A percentile compares a stretch with the other conserved stretches of the same genome.
Conservation (phyloP, 306 rosid species). For the Acacia melanoxylon region DNA sequence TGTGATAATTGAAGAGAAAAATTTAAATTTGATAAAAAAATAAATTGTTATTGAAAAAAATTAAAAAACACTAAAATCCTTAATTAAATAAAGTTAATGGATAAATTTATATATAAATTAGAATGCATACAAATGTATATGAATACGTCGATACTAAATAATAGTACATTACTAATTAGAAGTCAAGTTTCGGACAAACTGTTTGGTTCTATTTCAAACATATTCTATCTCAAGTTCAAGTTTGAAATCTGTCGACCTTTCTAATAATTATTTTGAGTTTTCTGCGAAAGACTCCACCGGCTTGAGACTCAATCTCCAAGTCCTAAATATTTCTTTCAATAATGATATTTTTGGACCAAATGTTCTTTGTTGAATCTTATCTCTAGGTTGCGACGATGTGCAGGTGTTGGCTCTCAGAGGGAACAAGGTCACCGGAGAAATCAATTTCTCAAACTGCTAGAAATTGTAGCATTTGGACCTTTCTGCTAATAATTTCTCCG, state of each 20-base stretch:
- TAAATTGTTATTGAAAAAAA: too few species aligned
- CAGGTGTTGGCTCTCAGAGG: slow-evolving; percentile 46
- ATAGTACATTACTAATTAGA: too few species aligned
- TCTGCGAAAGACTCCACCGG: slow-evolving; percentile 14
- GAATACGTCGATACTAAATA: too few species aligned
- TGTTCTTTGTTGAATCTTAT: slow-evolving; percentile 56
- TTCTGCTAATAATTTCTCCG: slow-evolving; percentile 67
- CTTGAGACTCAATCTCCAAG: slow-evolving; percentile 39
- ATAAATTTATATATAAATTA: too few species aligned
- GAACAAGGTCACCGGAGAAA: slow-evolving; percentile 63
- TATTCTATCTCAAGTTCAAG: slow-evolving; percentile 44
- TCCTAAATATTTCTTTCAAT: slow-evolving; percentile 71
- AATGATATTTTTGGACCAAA: slow-evolving; percentile 55
- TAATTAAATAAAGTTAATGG: too few species aligned
- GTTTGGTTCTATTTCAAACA: slow-evolving; percentile 48
- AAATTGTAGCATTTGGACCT: slow-evolving; percentile 55
- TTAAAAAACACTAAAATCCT: too few species aligned
- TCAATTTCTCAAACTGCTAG: slow-evolving; percentile 44
- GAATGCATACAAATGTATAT: too few species aligned
- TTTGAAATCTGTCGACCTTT: slow-evolving; percentile 65
- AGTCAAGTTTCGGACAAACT: slow-evolving; percentile 21
- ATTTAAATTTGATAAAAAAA: too few species aligned
- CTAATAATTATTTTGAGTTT: slow-evolving; percentile 53
- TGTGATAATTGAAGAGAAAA: too few species aligned
- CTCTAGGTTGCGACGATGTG: slow-evolving; percentile 40